Evolutionary conservation across 352 stramenopile species (phyloP).

Genomic region (Globisporangium carolinianum): DNA sequence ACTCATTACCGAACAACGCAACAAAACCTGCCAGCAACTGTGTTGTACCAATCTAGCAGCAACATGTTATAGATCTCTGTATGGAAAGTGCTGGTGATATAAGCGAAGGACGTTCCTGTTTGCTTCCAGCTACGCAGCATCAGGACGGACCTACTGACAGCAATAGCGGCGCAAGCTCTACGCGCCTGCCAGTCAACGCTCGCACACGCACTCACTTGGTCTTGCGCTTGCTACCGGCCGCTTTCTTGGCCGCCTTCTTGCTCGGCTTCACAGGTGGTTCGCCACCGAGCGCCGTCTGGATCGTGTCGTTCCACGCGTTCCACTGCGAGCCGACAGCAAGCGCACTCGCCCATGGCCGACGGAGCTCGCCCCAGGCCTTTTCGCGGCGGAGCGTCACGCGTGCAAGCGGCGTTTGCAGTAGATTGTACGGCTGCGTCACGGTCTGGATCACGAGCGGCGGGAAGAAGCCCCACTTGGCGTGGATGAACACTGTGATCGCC

Average conservation of each 20-base stretch:
- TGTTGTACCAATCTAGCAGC: too few species aligned
- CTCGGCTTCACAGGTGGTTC: slow-evolving; percentile 37
- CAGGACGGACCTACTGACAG: too few species aligned
- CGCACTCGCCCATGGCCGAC: slow-evolving; percentile 63
- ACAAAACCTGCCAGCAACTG: too few species aligned
- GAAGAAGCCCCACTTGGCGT: slow-evolving; percentile 80
- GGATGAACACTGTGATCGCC: slow-evolving; percentile 56
- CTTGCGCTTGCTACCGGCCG: slow-evolving; percentile 47
- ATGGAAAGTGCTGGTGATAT: neutral
- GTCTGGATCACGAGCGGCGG: slow-evolving; percentile 75
- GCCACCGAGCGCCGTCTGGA: slow-evolving; percentile 54
- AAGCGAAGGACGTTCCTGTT: too few species aligned
- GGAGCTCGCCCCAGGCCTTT: slow-evolving; percentile 68
- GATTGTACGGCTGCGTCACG: slow-evolving; percentile 72
- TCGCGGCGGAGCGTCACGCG: slow-evolving; percentile 57
- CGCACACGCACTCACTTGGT: slow-evolving; percentile 30
- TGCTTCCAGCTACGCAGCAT: too few species aligned
- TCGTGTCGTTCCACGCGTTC: slow-evolving; percentile 75
- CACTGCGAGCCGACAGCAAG: slow-evolving; percentile 61
- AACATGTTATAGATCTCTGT: too few species aligned
- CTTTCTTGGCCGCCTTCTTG: slow-evolving; percentile 73
- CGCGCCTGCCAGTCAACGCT: neutral
- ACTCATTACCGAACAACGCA: too few species aligned
- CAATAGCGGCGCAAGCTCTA: neutral
- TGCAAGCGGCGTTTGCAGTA: slow-evolving; percentile 58